Evolutionary conservation across 176 grass and related monocot species (phyloP).

Genomic region (Hordeum vulgare): DNA sequence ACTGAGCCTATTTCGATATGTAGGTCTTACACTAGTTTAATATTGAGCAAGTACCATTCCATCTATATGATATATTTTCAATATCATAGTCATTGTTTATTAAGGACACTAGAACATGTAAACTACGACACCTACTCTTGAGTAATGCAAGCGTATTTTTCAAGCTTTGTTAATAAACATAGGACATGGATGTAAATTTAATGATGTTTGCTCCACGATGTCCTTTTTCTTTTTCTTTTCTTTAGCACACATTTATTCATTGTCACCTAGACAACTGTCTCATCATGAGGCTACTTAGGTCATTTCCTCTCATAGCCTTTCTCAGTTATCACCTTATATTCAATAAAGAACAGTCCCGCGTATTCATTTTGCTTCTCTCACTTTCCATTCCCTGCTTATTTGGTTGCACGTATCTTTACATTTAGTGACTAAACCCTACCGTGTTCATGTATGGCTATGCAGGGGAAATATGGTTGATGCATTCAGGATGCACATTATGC

Average conservation of each 20-base stretch:
- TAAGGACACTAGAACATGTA: background rate
- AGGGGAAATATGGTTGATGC: constrained; percentile 98
- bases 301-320: background rate
- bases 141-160: background rate
- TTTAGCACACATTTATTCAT: background rate
- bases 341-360: no score
- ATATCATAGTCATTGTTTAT: background rate
- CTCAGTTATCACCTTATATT: background rate
- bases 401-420: background rate
- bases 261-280: background rate
- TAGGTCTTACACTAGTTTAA: background rate
- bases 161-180: background rate
- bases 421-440: background rate
- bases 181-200: background rate
- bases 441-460: constrained; percentile 12
- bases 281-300: background rate
- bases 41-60: background rate
- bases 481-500: constrained; percentile 96
- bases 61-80: background rate
- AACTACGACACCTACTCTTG: background rate
- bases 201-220: background rate
- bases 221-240: background rate
- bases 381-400: background rate
- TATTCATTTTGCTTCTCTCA: background rate
- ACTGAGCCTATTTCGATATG: background rate